Evolutionary conservation across 768 basidiomycete species (phyloP).

Genomic region (Paxillus rubicundulus): DNA sequence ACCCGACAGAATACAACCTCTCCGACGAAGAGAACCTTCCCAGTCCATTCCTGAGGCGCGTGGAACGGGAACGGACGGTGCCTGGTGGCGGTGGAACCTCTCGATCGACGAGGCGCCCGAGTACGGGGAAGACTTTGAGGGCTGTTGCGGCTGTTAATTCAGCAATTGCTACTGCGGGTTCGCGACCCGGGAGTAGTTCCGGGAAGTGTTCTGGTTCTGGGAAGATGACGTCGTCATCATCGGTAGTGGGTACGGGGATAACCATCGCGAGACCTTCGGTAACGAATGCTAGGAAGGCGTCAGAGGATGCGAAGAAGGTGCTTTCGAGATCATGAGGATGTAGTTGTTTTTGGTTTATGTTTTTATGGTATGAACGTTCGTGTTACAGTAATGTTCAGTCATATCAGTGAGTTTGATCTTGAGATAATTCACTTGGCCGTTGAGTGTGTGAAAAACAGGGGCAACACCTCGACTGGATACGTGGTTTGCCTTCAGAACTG

Average conservation of each 20-base stretch:
- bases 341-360: not conserved
- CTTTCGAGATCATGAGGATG: slow-evolving; percentile 14
- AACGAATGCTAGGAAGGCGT: slow-evolving; percentile 46
- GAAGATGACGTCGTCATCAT: slow-evolving; percentile 8
- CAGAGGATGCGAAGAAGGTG: slow-evolving; percentile 43
- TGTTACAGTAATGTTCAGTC: slow-evolving; percentile 10
- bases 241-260: slow-evolving; percentile 8
- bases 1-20: slow-evolving; percentile 58
- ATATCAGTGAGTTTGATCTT: slow-evolving; percentile 8
- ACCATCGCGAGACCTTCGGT: slow-evolving; percentile 40
- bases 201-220: slow-evolving; percentile 7
- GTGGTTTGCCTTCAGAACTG: too few relatives aligned
- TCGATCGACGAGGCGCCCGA: slow-evolving; percentile 40
- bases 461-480: too few relatives aligned
- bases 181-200: slow-evolving; percentile 16
- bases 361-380: slow-evolving; percentile 3
- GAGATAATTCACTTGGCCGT: too few relatives aligned
- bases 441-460: too few relatives aligned
- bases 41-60: slow-evolving; percentile 73
- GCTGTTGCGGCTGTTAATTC: slow-evolving; percentile 59
- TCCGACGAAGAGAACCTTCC: slow-evolving; percentile 83
- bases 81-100: slow-evolving; percentile 9
- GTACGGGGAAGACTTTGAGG: slow-evolving; percentile 53
- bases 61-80: slow-evolving; percentile 37
- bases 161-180: slow-evolving; percentile 24